Evolutionary conservation across 2,329 filamentous ascomycete species (phyloP).

Genomic region (Fusarium incarnatum): DNA sequence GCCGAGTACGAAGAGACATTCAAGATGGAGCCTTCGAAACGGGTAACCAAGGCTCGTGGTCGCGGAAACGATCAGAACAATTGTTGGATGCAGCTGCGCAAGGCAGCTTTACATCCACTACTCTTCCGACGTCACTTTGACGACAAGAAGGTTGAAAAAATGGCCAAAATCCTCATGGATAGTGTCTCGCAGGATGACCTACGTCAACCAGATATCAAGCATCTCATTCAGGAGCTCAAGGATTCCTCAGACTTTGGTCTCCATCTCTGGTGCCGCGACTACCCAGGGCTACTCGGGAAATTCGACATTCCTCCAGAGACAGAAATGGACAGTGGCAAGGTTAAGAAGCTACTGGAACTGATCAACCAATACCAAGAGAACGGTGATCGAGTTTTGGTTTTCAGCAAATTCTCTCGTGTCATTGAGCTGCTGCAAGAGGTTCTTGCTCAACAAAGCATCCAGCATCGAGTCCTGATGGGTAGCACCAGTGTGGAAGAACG

Average conservation of each 20-base stretch:
- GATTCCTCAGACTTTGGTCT: constrained; percentile 72
- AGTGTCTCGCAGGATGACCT: constrained; percentile 70
- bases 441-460: constrained; percentile 76
- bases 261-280: constrained; percentile 73
- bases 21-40: constrained; percentile 68
- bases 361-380: constrained; percentile 78
- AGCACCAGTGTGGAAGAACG: constrained; percentile 83
- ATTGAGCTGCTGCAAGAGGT: constrained; percentile 91
- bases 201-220: constrained; percentile 62
- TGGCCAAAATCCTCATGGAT: constrained; percentile 80
- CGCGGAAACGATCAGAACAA: constrained; percentile 71
- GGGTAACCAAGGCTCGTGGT: constrained; percentile 60
- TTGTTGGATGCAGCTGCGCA: constrained; percentile 89
- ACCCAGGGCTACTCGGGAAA: constrained; percentile 61
- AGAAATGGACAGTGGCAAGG: constrained; percentile 80
- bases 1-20: constrained; percentile 72
- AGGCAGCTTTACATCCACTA: constrained; percentile 91
- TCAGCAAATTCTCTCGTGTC: constrained; percentile 92
- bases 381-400: constrained; percentile 88
- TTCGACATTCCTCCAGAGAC: constrained; percentile 66
- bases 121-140: constrained; percentile 86
- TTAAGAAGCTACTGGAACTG: constrained; percentile 81
- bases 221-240: constrained; percentile 67
- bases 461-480: constrained; percentile 89
- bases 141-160: constrained; percentile 78